Evolutionary conservation across 371 early-diverging fungal species (phyloP), one percentile per base, ranked within the genome.

Genomic region (Dichotomocladium elegans): DNA sequence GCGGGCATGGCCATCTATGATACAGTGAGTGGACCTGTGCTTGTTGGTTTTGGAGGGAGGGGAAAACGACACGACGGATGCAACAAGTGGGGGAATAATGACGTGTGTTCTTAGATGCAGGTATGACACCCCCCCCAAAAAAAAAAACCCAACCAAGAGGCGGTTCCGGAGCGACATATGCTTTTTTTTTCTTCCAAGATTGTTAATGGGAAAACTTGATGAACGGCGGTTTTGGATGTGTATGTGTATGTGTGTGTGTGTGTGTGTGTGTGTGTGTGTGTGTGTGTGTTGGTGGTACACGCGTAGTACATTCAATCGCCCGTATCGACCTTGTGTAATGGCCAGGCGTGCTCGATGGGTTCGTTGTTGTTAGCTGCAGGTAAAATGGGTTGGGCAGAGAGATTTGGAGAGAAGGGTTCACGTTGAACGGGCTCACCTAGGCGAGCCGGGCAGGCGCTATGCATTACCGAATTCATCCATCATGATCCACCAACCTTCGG

Each of bases 321-420:
- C 3, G 94, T 98, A 0, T 83, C 91, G 7, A 98, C 99, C 1
- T 71, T 96, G 44, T 97, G 98, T 71, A 88, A 90, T 48, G 99
- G 99, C 7, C 96, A 96, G 70, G 98, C 99, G 8, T 93, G 95
- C 55, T 95, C 96, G 0, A 98, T 98, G 99, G 99, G 94, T 4
- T 96, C 98, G 27, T 77, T 98, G 51, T 80, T 98, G 30, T 72
- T 98, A 50, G 79, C 94, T 14, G 94, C 94, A 28, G 92, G 87
- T 82, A 74, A 51, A 35, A 12, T 37, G 27, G 2, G 31, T 41
- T 22, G 22, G 25, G 25, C 25, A 30, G 50, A 49, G 8, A 26
- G 4, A 26, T 15, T 29, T 26, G n/a, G 19, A n/a, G n/a, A n/a
- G n/a, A n/a, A n/a, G n/a, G n/a, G n/a, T n/a, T 35, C 45, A 21